Base-by-base conservation (phyloP, 352 stramenopile genomes). In the Phytophthora hibernalis region DNA sequence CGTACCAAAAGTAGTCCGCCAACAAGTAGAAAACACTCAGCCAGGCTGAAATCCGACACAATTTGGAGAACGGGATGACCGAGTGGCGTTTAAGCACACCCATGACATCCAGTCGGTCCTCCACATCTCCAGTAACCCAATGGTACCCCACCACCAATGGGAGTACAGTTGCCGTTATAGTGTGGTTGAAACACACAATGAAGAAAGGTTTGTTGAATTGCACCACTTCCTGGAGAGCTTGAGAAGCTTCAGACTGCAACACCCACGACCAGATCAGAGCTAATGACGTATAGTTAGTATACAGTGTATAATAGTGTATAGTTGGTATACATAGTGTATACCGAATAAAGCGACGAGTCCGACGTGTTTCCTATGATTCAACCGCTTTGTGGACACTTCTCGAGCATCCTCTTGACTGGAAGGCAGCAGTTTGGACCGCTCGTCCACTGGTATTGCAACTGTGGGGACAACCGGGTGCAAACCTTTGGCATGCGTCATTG, bases 1-100 rank as follows among this genome's bases (percentile, higher is more conserved):
- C 70, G 61, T 80, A 90, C 81, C 79, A 88, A 57, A 90, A 87
- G 72, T 85, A 90, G 60, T 90, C 81, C 2, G 66, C 54, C 11
- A 74, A 20, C 15, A 74, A 55, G 54, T 70, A 74, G 54, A 85
- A 83, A 11, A 78, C 20, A 10, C 74, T 75, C 22, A 89, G 71
- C 42, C 76, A 81, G 1, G 65, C 65, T 5, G 80, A 78, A 13
- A 87, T 68, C 6, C 60, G 52, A 30, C 74, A 4, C 40, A 87
- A 47, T n/a, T 76, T 57, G 1, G 22, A 28, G 2, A 80, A 44
- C 15, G 76, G 76, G 15, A 87, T 35, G 21, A 79, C 65, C 9
- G 70, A 83, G 67, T 86, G 77, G 33, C 72, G 76, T 12, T 72
- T 47, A 12, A 89, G 49, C 0, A 82, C 58, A 0, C 45, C 26